A percentile compares a stretch with the other conserved stretches of the same genome.
phyloP scores from a whole-genome alignment of 768 basidiomycete species.

The Trametopsis cervina region DNA sequence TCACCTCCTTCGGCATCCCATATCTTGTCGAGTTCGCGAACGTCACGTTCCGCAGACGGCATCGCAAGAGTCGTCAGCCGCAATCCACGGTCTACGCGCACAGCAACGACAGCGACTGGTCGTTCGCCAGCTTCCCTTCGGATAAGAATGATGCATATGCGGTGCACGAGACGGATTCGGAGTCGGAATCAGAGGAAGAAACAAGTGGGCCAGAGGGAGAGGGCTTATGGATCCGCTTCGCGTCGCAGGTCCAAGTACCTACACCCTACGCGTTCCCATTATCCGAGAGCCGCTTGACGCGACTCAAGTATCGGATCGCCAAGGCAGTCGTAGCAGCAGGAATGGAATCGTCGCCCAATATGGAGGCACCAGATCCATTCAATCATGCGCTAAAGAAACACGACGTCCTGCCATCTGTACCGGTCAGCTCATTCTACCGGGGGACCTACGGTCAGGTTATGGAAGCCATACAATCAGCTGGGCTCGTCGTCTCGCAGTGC shows the following conservation, averaged over 20 bases:
- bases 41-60: constrained; percentile 22
- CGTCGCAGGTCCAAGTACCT: constrained; percentile 6
- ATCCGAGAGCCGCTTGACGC: constrained; percentile 17
- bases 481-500: constrained; percentile 29
- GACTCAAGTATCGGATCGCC: constrained; percentile 30
- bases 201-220: constrained; percentile 1
- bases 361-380: constrained; percentile 14
- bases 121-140: background rate
- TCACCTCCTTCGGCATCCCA: constrained; percentile 27
- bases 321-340: constrained; percentile 32
- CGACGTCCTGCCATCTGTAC: background rate
- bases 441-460: constrained; percentile 39
- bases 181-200: constrained; percentile 6
- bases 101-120: constrained; percentile 5
- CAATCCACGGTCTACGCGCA: constrained; percentile 6
- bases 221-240: constrained; percentile 21
- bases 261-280: constrained; percentile 7
- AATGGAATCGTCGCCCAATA: constrained; percentile 29
- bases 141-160: background rate
- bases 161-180: background rate
- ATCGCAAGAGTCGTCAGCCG: constrained; percentile 5
- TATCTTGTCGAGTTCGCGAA: constrained; percentile 30
- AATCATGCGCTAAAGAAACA: background rate
- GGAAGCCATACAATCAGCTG: constrained; percentile 31
- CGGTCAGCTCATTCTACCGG: constrained; percentile 28